Evolutionary conservation across 371 early-diverging fungal species (phyloP).

Genomic region (Dinochytrium kinnereticum): DNA sequence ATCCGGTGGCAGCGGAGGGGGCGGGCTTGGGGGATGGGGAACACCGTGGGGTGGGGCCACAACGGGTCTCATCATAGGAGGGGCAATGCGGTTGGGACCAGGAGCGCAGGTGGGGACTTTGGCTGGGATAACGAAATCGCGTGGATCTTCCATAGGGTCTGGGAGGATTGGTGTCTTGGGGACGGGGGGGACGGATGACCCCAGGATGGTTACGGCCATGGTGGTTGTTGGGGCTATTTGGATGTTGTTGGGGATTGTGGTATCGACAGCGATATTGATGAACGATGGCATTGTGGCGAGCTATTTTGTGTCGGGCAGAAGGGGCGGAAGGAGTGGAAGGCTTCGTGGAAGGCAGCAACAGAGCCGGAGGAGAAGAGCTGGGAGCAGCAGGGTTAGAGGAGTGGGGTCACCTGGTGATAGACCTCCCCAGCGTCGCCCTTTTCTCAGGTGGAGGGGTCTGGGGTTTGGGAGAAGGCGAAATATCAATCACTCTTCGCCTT

Average conservation of each 20-base stretch:
- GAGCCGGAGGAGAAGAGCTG: background rate
- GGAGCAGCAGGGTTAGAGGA: background rate
- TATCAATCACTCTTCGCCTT: background rate
- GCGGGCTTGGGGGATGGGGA: conserved; percentile 17
- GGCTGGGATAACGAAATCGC: background rate
- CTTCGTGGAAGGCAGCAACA: background rate
- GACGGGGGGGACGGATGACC: conserved; percentile 17
- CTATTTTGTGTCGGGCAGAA: conserved; percentile 16
- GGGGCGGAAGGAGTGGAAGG: background rate
- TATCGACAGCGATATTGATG: conserved; percentile 17
- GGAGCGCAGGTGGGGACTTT: conserved; percentile 14
- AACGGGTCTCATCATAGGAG: conserved; percentile 1
- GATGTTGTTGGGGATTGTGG: conserved; percentile 11
- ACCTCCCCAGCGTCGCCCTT: conserved; percentile 4
- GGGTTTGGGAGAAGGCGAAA: conserved; percentile 9
- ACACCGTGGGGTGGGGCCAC: conserved; percentile 15
- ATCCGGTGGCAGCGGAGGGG: background rate
- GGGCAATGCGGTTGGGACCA: conserved; percentile 10
- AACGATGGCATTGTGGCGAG: conserved; percentile 20
- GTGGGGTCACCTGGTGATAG: background rate
- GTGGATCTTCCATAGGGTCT: background rate
- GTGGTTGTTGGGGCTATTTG: conserved; percentile 19
- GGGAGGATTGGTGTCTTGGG: conserved; percentile 19
- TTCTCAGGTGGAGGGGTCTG: conserved; percentile 5
- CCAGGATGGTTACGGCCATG: conserved; percentile 18